Evolutionary conservation across 2,329 filamentous ascomycete species (phyloP), one percentile per base, ranked within the genome.

Genomic region (Byssothecium circinans): DNA sequence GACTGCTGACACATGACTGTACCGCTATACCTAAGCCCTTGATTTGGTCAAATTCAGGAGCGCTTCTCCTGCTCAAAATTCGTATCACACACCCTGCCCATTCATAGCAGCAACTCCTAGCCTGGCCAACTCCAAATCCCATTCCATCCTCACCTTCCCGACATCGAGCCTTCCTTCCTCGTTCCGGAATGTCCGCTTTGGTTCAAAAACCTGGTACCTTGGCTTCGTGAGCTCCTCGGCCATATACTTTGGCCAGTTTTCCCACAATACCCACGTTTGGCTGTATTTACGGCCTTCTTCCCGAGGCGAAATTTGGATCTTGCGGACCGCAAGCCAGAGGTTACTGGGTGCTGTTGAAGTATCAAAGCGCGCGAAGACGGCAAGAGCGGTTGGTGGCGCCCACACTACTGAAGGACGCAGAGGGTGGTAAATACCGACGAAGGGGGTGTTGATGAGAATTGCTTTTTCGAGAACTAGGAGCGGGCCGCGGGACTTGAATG

Each of bases 291-390:
- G 23, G 3, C 23, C 20, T 7, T n/a, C 4, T 3, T 15, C n/a
- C 11, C 19, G 23, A 5, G 38, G 36, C 8, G 20, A 41, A 7
- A 18, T 41, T 14, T 41, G 17, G 10, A 41, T 30, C 10, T 4
- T 8, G 2, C 38, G 38, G 15, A 30, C 27, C 2, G 38, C 38
- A 15, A 41, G n/a, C 38, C 38, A 41, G 10, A 41, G 23, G 14
- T 12, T 15, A 4, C 29, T 3, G 20, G 3, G 19, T 5, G 12
- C 20, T 20, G 10, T 12, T 39, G 36, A 23, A 7, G 19, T 22
- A 38, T 37, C 18, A 17, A 42, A 42, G 15, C 40, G 27, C 15
- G 40, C 40, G 19, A 42, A 34, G 15, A 42, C 40, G 3, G 40
- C 40, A 3, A 42, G 15, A 10, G 40, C 40, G 4, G 30, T 22